phyloP scores from a whole-genome alignment of 805 yeast genomes.

The Diddensiella santjacobensis region DNA sequence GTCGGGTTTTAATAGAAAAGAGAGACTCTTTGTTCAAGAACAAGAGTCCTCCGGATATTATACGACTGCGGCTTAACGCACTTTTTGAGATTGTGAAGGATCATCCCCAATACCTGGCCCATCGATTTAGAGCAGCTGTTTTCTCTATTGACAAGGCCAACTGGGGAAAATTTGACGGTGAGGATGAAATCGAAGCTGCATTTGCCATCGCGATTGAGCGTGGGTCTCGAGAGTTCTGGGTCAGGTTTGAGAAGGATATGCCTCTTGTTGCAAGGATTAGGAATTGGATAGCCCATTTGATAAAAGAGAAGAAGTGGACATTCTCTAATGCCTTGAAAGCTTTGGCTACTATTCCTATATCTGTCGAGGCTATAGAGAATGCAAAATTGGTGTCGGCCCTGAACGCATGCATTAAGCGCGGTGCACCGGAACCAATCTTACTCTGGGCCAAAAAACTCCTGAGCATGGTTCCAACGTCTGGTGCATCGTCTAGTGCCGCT shows the following conservation, averaged over 20 bases:
- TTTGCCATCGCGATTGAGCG: constrained; percentile 9
- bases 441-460: not conserved
- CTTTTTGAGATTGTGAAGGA: not conserved
- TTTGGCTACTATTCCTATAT: constrained; percentile 4
- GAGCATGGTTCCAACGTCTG: not conserved
- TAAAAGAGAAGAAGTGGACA: constrained; percentile 6
- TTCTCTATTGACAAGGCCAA: constrained; percentile 2
- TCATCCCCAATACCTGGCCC: not conserved
- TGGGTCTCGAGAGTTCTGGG: constrained; percentile 15
- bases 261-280: constrained; percentile 15
- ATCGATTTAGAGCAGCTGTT: not conserved
- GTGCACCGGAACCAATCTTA: not conserved
- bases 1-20: not conserved
- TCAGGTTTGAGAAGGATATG: constrained; percentile 3
- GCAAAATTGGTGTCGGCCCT: not conserved
- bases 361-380: not conserved
- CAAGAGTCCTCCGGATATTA: not conserved
- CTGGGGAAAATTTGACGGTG: constrained; percentile 3
- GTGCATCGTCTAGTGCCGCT: not conserved
- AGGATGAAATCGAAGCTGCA: constrained; percentile 17
- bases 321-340: constrained; percentile 10
- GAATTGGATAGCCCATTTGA: constrained; percentile 18
- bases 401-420: not conserved
- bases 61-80: not conserved
- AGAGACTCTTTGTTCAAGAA: not conserved